Evolutionary conservation across 2,329 filamentous ascomycete species (phyloP), one percentile per base, ranked within the genome.

Genomic region (Cercospora sp.): DNA sequence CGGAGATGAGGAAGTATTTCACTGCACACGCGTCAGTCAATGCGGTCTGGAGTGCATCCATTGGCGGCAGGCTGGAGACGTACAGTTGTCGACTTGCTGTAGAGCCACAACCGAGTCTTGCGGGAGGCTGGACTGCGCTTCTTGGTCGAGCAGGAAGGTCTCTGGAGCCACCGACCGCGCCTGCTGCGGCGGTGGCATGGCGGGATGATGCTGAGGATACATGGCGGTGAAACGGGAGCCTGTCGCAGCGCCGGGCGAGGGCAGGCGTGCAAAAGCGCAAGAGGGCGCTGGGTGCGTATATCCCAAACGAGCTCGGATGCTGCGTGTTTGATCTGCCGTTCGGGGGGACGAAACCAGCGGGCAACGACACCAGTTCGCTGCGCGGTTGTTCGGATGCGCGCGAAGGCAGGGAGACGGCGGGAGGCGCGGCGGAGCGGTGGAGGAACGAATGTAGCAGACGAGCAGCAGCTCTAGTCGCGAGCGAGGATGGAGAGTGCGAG

Each of bases 1-100:
- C 95, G 55, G 95, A 99, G 76, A 99, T 97, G 82, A 99, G 91
- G 82, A 99, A 99, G 83, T 98, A 99, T 88, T 99, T 99, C 78
- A 99, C 94, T 97, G 79, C 66, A 60, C 42, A 58, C 63, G 31
- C 28, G 77, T 82, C 69, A 82, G 80, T 68, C 69, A 68, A 70
- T 70, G 66, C 30, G 10, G 23, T 40, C 10, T 16, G 36, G 23
- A 7, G 12, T 31, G 67, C 53, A 16, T 30, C 23, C 45, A 58
- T 26, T n/a, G 30, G n/a, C 20, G 20, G 9, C 20, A 26, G 18
- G 7, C 20, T 30, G 18, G 20, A 12, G 12, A 74, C 93, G 83
- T 86, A 97, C 94, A 84, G 82, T 98, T 98, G 82, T 99, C 95
- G 74, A 99, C 95, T 83, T 99, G 95, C 82, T 98, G 94, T 74